Percentiles rank a stretch among this genome's conserved stretches.
These are phyloP conservation scores for Gaultheria prostrata DNA, from an alignment of 148 eudicot species.

Conservation along the genomic window DNA sequence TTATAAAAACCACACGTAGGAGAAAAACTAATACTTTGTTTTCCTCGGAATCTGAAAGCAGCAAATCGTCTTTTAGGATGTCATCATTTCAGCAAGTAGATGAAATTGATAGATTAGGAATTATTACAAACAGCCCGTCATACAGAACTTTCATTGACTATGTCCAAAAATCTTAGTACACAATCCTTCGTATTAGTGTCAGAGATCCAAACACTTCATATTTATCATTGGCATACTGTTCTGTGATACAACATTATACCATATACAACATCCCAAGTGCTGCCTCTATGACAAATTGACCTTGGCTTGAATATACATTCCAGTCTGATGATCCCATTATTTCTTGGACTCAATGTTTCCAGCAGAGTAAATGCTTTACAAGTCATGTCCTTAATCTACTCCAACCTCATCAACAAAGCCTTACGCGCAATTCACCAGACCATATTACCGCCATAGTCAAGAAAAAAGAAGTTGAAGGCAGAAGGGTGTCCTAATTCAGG, in stretches of 20 bases:
- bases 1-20: neutral
- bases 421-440: neutral
- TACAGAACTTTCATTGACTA: neutral
- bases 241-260: neutral
- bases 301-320: neutral
- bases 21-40: neutral
- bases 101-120: neutral
- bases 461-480: neutral
- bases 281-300: neutral
- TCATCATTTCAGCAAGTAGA: neutral
- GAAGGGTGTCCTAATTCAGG: neutral
- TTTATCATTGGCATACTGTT: neutral
- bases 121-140: neutral
- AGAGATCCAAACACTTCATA: neutral
- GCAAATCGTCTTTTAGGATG: neutral
- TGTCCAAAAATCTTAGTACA: neutral
- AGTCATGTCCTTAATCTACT: neutral
- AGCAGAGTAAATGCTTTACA: neutral
- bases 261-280: neutral
- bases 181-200: neutral
- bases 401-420: neutral
- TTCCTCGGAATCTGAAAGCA: neutral
- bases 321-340: neutral
- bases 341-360: neutral
- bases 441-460: too few relatives aligned